Conservation (phyloP, 169 alveolate genomes). For the Amoebophrya sp. region DNA sequence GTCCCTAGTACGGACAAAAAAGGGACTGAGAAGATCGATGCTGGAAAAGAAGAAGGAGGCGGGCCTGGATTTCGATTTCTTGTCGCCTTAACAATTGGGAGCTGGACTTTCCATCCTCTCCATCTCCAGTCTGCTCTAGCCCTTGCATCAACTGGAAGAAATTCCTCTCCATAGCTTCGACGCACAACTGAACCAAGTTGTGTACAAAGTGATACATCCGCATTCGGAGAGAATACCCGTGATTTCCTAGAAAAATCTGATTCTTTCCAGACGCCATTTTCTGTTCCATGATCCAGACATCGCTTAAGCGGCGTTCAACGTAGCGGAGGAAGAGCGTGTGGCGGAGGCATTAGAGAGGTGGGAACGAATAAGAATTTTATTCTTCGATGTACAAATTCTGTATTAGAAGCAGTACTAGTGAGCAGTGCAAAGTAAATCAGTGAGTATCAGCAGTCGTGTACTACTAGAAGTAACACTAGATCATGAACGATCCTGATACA, state of each 20-base stretch:
- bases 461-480: too few relatives aligned
- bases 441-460: too few relatives aligned
- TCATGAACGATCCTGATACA: too few relatives aligned
- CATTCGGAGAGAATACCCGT: neutral
- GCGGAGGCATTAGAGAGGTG: too few relatives aligned
- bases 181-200: neutral
- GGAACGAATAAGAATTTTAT: too few relatives aligned
- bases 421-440: too few relatives aligned
- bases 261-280: neutral
- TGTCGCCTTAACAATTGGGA: neutral
- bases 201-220: slow-evolving; percentile 1
- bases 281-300: neutral
- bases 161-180: neutral
- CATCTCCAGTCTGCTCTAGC: neutral
- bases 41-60: too few relatives aligned
- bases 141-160: neutral
- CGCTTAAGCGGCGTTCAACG: neutral
- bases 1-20: too few relatives aligned
- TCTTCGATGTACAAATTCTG: too few relatives aligned
- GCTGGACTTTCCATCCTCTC: neutral
- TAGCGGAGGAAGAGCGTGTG: neutral
- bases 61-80: neutral
- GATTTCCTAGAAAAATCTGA: neutral
- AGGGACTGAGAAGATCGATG: too few relatives aligned
- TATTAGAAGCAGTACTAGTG: too few relatives aligned